Conservation (phyloP, 768 basidiomycete genomes). For the Tulasnella sp. region DNA sequence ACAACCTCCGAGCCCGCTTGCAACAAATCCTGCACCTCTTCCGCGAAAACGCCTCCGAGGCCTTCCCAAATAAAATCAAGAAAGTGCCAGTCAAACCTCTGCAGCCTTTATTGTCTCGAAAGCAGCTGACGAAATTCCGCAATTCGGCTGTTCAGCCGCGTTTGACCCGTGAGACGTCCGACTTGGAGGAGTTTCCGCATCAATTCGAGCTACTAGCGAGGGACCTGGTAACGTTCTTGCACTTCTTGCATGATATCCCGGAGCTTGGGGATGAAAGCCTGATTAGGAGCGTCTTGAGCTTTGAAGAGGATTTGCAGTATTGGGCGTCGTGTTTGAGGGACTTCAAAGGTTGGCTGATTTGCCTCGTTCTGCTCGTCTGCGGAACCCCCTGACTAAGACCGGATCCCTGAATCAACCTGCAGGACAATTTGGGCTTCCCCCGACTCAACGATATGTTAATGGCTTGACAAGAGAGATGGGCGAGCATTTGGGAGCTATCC, state of each 20-base stretch:
- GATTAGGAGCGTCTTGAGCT: constrained; percentile 56
- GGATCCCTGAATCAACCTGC: not conserved
- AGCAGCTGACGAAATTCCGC: not conserved
- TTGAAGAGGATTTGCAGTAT: constrained; percentile 67
- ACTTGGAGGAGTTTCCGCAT: constrained; percentile 57
- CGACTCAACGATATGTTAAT: constrained; percentile 59
- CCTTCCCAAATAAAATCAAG: constrained; percentile 55
- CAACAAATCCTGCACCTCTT: constrained; percentile 63
- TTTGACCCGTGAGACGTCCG: constrained; percentile 30
- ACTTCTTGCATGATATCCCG: constrained; percentile 69
- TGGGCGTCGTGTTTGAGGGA: constrained; percentile 65
- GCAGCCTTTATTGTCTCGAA: constrained; percentile 11
- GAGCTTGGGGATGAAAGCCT: constrained; percentile 61
- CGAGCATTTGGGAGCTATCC: constrained; percentile 62
- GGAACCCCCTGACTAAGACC: not conserved
- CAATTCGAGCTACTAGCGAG: constrained; percentile 54
- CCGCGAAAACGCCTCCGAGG: constrained; percentile 64
- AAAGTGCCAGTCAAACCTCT: constrained; percentile 34
- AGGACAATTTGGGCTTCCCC: constrained; percentile 66
- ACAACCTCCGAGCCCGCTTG: constrained; percentile 60
- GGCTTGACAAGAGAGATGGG: constrained; percentile 66
- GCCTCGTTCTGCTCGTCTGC: not conserved
- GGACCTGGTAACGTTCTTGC: constrained; percentile 60
- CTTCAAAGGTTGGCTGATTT: constrained; percentile 43
- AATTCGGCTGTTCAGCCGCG: not conserved